These are phyloP conservation scores for Mortierella sp. DNA, from an alignment of 371 early-diverging fungal genomes.

Conservation along the genomic window DNA sequence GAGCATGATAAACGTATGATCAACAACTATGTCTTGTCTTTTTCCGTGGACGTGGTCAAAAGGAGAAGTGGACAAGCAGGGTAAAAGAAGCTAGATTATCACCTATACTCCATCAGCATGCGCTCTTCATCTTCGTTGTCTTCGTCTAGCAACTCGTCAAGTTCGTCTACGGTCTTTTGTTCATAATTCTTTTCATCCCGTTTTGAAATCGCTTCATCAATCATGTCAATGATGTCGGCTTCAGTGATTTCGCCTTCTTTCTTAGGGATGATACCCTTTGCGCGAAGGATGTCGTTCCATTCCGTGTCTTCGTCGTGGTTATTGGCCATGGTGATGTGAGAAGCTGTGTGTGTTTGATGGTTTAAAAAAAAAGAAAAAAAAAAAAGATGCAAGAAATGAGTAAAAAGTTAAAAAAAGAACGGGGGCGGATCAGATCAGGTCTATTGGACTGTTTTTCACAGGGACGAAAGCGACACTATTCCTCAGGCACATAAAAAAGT, in stretches of 20 bases:
- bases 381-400: not conserved
- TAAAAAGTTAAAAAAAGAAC: not conserved
- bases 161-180: constrained; percentile 83
- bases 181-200: constrained; percentile 70
- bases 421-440: constrained; percentile 11
- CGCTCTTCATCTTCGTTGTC: constrained; percentile 88
- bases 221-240: constrained; percentile 74
- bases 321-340: constrained; percentile 55
- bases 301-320: constrained; percentile 83
- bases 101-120: constrained; percentile 83
- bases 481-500: too few species aligned
- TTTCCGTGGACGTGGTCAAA: too few species aligned
- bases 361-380: not conserved
- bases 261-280: constrained; percentile 89
- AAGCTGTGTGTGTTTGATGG: not conserved
- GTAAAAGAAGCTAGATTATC: constrained; percentile 12
- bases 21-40: too few species aligned
- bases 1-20: not conserved
- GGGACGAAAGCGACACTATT: constrained; percentile 3
- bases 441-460: not conserved
- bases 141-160: constrained; percentile 91
- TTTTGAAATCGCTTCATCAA: constrained; percentile 79
- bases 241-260: constrained; percentile 86
- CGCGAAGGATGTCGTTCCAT: constrained; percentile 95
- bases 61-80: not conserved